A percentile compares a stretch with the other conserved stretches of the same genome.
These are phyloP conservation scores for Corylus americana DNA, from an alignment of 306 rosid genomes.

Conservation along the genomic window DNA sequence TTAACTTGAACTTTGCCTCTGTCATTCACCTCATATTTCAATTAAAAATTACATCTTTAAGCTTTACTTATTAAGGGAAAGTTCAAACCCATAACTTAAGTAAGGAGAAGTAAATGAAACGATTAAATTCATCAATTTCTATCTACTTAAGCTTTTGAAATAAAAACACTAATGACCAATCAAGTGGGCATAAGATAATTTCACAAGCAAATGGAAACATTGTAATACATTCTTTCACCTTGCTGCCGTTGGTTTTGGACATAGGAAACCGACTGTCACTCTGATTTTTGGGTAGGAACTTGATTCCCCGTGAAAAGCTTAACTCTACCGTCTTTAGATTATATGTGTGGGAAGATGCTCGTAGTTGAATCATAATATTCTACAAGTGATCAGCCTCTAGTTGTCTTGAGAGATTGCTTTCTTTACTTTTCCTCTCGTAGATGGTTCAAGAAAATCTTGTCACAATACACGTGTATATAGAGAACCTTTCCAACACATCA, in stretches of 20 bases:
- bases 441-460: not conserved
- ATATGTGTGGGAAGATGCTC: not conserved
- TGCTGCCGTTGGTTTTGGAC: not conserved
- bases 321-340: not conserved
- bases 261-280: not conserved
- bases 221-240: not conserved
- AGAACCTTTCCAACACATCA: too few relatives aligned
- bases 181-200: not conserved
- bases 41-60: too few relatives aligned
- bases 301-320: not conserved
- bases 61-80: too few relatives aligned
- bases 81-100: too few relatives aligned
- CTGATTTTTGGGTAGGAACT: not conserved
- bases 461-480: not conserved
- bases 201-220: not conserved
- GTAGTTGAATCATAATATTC: not conserved
- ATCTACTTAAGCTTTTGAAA: too few relatives aligned
- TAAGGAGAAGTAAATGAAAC: too few relatives aligned
- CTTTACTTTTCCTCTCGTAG: not conserved
- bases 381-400: not conserved
- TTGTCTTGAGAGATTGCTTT: not conserved
- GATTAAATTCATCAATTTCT: too few relatives aligned
- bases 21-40: too few relatives aligned
- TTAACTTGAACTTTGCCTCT: too few relatives aligned
- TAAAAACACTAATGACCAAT: too few relatives aligned